Evolutionary conservation across 2,329 filamentous ascomycete species (phyloP).

Genomic region (Botrytis squamosa): DNA sequence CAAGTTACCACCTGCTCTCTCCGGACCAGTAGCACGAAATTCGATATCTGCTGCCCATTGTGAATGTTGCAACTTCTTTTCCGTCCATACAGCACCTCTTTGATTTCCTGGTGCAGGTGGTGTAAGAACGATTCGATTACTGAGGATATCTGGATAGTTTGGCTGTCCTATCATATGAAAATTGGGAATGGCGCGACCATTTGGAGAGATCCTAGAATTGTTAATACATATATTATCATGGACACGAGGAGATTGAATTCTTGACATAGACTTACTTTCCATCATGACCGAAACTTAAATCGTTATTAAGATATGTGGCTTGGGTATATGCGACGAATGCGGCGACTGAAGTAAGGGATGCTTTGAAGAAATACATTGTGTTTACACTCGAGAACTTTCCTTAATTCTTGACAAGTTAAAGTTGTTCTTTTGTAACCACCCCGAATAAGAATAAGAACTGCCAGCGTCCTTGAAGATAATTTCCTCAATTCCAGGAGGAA

Average conservation of each 20-base stretch:
- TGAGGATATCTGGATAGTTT: constrained; percentile 63
- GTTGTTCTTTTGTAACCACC: background rate
- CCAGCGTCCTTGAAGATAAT: constrained; percentile 13
- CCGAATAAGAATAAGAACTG: constrained; percentile 15
- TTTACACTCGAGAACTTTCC: background rate
- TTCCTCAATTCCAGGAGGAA: constrained; percentile 14
- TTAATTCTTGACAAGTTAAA: background rate
- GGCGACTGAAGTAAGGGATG: constrained; percentile 33
- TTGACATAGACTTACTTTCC: constrained; percentile 33
- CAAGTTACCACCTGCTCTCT: constrained; percentile 82
- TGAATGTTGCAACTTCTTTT: constrained; percentile 58
- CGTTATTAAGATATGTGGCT: constrained; percentile 37
- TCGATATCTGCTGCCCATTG: constrained; percentile 82
- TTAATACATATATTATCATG: constrained; percentile 17
- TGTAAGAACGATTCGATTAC: constrained; percentile 89
- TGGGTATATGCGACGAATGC: constrained; percentile 35
- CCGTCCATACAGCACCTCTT: constrained; percentile 79
- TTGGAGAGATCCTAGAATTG: constrained; percentile 36
- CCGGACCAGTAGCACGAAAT: constrained; percentile 83
- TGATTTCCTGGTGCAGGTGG: constrained; percentile 83
- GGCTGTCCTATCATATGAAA: constrained; percentile 45
- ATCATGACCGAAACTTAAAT: constrained; percentile 48
- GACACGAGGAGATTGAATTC: background rate
- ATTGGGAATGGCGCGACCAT: constrained; percentile 35
- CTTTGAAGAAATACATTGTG: constrained; percentile 21